Conservation (phyloP, 768 basidiomycete species). For the Lentinula detonsa region DNA sequence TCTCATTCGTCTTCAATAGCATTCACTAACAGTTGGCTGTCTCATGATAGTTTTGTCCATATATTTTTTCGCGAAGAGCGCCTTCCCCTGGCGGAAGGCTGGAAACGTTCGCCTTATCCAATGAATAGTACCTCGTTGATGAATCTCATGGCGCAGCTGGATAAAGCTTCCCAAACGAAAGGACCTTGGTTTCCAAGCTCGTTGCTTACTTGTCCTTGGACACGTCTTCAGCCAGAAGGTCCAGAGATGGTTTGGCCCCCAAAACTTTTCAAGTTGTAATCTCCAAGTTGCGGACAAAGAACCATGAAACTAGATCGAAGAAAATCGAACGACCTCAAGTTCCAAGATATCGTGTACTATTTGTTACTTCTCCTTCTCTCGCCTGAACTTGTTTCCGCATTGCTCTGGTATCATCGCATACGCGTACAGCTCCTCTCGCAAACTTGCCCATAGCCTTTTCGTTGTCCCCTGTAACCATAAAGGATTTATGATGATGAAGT, state of each 20-base stretch:
- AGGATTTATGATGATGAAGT: too few relatives aligned
- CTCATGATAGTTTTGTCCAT: background rate
- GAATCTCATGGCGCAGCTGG: background rate
- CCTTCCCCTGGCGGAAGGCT: constrained; percentile 4
- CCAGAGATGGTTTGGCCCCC: background rate
- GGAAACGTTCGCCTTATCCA: background rate
- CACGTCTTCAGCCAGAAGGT: constrained; percentile 4
- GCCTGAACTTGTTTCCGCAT: too few relatives aligned
- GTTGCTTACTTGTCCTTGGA: background rate
- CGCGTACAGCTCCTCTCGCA: too few relatives aligned
- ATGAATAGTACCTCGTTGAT: background rate
- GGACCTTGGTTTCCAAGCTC: background rate
- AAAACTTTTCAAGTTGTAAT: background rate
- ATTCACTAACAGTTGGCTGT: background rate
- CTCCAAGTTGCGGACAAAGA: too few relatives aligned
- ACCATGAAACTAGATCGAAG: too few relatives aligned
- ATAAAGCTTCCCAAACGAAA: background rate
- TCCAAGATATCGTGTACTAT: too few relatives aligned
- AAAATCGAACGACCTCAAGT: too few relatives aligned
- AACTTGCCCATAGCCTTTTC: too few relatives aligned
- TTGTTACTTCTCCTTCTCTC: too few relatives aligned
- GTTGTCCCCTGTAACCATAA: too few relatives aligned
- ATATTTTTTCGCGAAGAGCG: constrained; percentile 7
- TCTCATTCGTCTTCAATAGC: background rate
- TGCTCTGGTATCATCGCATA: too few relatives aligned